A percentile compares a stretch with the other conserved stretches of the same genome.
Conservation (phyloP, 352 stramenopile species). For the Chrysophaeum taylorii region DNA sequence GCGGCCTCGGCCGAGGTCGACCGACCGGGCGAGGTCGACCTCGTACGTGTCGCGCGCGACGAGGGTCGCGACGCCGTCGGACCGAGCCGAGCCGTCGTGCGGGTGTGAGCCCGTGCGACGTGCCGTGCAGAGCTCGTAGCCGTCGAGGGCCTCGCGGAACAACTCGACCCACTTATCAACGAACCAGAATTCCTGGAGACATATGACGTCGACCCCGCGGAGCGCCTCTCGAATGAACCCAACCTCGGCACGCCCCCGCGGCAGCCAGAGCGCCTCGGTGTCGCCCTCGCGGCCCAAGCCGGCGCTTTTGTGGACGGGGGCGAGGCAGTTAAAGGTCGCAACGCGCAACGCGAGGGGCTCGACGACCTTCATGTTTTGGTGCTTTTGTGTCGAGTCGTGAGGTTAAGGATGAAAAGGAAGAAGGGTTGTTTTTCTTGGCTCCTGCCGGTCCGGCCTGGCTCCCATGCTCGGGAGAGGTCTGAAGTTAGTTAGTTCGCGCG, state of each 20-base stretch:
- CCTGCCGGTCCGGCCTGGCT: no score
- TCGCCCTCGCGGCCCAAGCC: not conserved
- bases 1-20: no score
- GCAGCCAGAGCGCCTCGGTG: not conserved
- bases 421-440: no score
- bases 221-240: not conserved
- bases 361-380: no score
- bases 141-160: not conserved
- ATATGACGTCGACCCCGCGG: not conserved
- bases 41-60: not conserved
- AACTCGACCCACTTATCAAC: not conserved
- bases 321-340: not conserved
- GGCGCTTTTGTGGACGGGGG: not conserved
- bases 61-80: not conserved
- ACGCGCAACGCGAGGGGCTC: no score
- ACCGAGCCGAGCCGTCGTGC: not conserved
- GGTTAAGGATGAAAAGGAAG: no score
- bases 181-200: not conserved
- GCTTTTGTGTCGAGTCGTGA: no score
- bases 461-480: no score
- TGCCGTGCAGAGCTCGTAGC: not conserved
- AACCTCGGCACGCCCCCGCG: not conserved
- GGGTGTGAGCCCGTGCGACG: not conserved
- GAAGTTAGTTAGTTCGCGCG: no score
- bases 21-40: no score